Evolutionary conservation across 2,329 filamentous ascomycete species (phyloP), one percentile per base, ranked within the genome.

Genomic region (Aphanoascus verrucosus): DNA sequence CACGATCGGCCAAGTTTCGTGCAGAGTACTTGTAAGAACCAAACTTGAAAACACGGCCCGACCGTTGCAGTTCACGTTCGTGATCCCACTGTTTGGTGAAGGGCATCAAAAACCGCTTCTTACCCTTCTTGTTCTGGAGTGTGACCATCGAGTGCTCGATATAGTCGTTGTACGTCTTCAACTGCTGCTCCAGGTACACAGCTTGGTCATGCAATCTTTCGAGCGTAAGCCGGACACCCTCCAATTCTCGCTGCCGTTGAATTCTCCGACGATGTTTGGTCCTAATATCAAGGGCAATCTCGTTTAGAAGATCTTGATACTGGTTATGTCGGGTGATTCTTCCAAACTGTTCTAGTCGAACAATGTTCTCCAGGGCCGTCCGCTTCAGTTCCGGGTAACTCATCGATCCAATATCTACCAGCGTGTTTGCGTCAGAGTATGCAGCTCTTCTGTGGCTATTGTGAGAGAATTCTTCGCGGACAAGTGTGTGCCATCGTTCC

Each of bases 41-140:
- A 66, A 98, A 98, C 68, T 95, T 95, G 69, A 94, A 94, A 51
- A 94, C 88, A 48, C 91, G 88, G 28, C 93, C 93, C 6, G 86
- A 85, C 55, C 88, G 85, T 66, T 96, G 88, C 32, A 98, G 83
- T 72, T 98, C 93, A 60, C 89, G 85, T 73, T 97, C 89, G 71
- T 98, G 93, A 70, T 96, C 94, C 81, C 95, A 98, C 70, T 98
- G 93, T 65, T 94, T 94, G 20, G 91, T 96, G 69, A 98, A 98
- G 12, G 93, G 93, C 68, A 98, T 80, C 53, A 96, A 78, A 77
- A 96, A 96, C 51, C 86, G 82, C 69, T 94, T 94, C 74, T 94
- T 94, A 57, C 85, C 90, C 72, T 96, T 96, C 70, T 96, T 94
- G 72, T 87, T 95, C 69, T 97, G 93, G 55, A 98, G 77, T 3